Evolutionary conservation across 345 rosid species (phyloP), one percentile per base, ranked within the genome.

Genomic region (Hypericum androsaemum): DNA sequence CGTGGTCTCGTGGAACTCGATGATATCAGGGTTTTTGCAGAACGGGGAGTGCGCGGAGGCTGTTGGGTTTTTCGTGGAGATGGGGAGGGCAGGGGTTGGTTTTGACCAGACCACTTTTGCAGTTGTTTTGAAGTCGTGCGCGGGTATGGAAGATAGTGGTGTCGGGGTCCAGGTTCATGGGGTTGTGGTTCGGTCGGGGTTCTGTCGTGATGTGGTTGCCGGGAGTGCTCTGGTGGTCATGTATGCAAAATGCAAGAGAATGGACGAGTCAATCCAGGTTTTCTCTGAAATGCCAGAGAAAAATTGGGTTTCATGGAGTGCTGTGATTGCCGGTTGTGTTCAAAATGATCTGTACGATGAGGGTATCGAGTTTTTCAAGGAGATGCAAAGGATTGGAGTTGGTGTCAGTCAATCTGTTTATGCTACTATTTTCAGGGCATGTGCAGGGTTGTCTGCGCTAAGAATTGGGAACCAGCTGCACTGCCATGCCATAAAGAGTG

Each of bases 261-360:
- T 84, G 53, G 68, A 74, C 43, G 70, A 64, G 49, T 80, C 98
- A 0, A 56, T 87, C 55, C 60, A 52, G 53, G 70, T 84, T 35
- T 90, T 90, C 64, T 14, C 41, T 8, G 71, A 65, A 63, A 78
- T 90, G 59, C 74, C 89, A 2, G 80, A 67, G 57, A 80, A 72
- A 70, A 90, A 90, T 41, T 69, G 77, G 67, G 81, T 90, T 60
- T 77, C 84, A 3, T 90, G 98, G 98, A 83, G 95, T 54, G 87
- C 96, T 45, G 58, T 78, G 17, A 88, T 90, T 13, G 92, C 98
- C 0, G 87, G 88, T 43, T 84, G 83, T 55, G 80, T 78, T 72
- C 95, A 82, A 64, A 90, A 82, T 65, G 62, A 68, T 59, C 52
- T 67, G 53, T 39, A 72, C 55, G 12, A 62, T 53, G 56, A 64